Evolutionary conservation across 495 filamentous ascomycete genomes (phyloP).

Genomic region (Lichina pygmaea): DNA sequence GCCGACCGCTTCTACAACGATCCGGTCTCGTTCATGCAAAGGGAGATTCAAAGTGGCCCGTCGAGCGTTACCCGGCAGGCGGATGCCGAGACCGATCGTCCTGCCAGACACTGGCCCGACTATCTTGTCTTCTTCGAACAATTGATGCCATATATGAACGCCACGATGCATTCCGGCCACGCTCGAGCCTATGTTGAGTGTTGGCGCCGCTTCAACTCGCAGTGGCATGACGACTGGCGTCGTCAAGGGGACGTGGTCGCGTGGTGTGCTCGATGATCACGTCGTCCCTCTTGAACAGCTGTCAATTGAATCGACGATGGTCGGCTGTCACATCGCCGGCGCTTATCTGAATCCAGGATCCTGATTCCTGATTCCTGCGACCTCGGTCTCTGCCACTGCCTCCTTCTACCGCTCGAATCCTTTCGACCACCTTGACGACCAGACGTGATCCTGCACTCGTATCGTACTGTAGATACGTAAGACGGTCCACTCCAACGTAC

Average conservation of each 20-base stretch:
- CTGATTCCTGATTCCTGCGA: no score
- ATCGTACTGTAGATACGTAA: no score
- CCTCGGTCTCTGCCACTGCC: no score
- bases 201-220: conserved; percentile 51
- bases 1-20: conserved; percentile 69
- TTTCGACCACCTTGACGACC: no score
- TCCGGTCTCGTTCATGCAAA: conserved; percentile 29
- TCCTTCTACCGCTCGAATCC: no score
- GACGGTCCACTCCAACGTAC: no score
- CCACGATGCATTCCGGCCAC: background rate
- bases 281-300: background rate
- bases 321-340: no score
- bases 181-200: conserved; percentile 17
- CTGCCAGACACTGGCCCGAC: conserved; percentile 23
- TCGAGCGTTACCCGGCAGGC: conserved; percentile 4
- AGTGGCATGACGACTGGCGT: conserved; percentile 72
- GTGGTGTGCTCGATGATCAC: conserved; percentile 26
- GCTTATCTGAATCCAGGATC: no score
- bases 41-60: conserved; percentile 16
- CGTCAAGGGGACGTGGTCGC: conserved; percentile 67
- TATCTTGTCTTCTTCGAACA: conserved; percentile 39
- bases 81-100: conserved; percentile 7
- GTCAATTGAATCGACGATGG: no score
- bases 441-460: no score
- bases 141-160: conserved; percentile 22